Percentiles rank a stretch among this genome's conserved stretches.
Conservation (phyloP, 2,329 filamentous ascomycete species). For the Boeremia lycopersici region DNA sequence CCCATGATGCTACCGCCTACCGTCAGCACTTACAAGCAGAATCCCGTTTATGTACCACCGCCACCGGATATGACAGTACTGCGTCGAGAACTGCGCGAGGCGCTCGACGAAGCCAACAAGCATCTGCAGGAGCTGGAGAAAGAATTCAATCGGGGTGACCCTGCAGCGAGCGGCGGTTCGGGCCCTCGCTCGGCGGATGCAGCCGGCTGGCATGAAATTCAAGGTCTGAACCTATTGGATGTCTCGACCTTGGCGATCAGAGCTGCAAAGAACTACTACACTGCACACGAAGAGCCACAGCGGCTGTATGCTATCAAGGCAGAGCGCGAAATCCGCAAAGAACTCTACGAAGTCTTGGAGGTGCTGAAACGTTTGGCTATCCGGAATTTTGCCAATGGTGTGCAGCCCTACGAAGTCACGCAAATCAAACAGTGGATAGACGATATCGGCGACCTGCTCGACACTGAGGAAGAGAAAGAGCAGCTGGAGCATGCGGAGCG, state of each 20-base stretch:
- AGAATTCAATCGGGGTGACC: conserved; percentile 27
- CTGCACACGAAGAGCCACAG: conserved; percentile 84
- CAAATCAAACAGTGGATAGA: conserved; percentile 80
- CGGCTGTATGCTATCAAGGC: conserved; percentile 85
- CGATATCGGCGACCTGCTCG: conserved; percentile 76
- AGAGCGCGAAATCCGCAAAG: conserved; percentile 82
- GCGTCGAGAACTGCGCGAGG: conserved; percentile 69
- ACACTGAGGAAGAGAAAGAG: conserved; percentile 78
- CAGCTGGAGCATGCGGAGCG: conserved; percentile 73
- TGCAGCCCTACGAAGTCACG: conserved; percentile 77
- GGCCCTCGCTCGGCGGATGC: conserved; percentile 42
- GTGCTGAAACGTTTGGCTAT: conserved; percentile 90
- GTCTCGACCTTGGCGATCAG: conserved; percentile 94
- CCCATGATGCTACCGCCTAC: conserved; percentile 92
- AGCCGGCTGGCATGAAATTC: conserved; percentile 81
- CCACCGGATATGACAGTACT: conserved; percentile 83
- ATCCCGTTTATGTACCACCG: conserved; percentile 79
- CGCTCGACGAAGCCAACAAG: conserved; percentile 71
- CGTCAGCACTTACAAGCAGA: conserved; percentile 91
- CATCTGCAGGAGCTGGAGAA: conserved; percentile 66
- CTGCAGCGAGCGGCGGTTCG: conserved; percentile 14
- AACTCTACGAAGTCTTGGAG: conserved; percentile 85
- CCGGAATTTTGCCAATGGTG: conserved; percentile 82
- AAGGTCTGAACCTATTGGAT: conserved; percentile 90
- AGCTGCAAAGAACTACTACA: conserved; percentile 96